Evolutionary conservation across 805 yeast genomes (phyloP).

Genomic region (Saturnispora zaruensis): DNA sequence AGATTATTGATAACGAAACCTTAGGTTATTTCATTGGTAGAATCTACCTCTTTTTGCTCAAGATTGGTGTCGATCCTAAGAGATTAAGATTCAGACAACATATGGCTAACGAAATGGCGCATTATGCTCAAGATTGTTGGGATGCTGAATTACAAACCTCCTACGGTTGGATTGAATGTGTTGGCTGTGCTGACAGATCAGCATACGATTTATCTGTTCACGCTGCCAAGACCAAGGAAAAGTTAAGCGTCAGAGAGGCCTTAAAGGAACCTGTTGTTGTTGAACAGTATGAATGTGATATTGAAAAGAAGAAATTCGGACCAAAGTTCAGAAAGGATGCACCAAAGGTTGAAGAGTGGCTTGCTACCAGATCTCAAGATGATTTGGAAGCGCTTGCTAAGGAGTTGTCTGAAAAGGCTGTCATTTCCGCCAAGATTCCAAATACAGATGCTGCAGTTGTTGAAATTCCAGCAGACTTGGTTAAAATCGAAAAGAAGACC

Average conservation of each 20-base stretch:
- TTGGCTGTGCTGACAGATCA: slow-evolving; percentile 98
- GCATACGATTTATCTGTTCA: slow-evolving; percentile 97
- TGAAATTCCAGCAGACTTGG: slow-evolving; percentile 61
- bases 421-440: slow-evolving; percentile 58
- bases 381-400: slow-evolving; percentile 71
- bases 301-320: slow-evolving; percentile 94
- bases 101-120: slow-evolving; percentile 98
- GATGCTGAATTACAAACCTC: slow-evolving; percentile 95
- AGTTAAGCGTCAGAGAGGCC: slow-evolving; percentile 86
- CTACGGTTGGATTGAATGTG: slow-evolving; percentile 99
- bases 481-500: slow-evolving; percentile 68
- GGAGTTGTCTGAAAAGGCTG: slow-evolving; percentile 55
- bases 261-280: slow-evolving; percentile 77
- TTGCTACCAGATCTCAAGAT: slow-evolving; percentile 67
- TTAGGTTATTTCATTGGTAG: slow-evolving; percentile 95
- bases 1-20: slow-evolving; percentile 93
- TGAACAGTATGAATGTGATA: slow-evolving; percentile 74
- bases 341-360: slow-evolving; percentile 78
- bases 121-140: slow-evolving; percentile 99
- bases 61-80: slow-evolving; percentile 81
- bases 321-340: slow-evolving; percentile 98
- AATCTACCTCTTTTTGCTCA: slow-evolving; percentile 73
- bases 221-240: slow-evolving; percentile 89
- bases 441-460: slow-evolving; percentile 49
- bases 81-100: slow-evolving; percentile 97